These are phyloP conservation scores for Pascua guehoae DNA, from an alignment of 1,284 basidiomycete genomes.

Conservation along the genomic window DNA sequence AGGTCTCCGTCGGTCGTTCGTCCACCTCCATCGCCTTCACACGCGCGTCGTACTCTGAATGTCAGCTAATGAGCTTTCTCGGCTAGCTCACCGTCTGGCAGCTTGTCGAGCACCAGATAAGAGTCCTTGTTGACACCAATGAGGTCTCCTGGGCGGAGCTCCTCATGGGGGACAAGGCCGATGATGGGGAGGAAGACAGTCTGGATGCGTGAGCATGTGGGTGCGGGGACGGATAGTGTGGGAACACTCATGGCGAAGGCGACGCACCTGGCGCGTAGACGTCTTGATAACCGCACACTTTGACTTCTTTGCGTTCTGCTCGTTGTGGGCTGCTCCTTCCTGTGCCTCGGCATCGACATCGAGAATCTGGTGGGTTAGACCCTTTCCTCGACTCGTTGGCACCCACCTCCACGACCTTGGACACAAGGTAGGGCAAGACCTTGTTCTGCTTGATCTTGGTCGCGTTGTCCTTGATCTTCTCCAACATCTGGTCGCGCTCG, in stretches of 20 bases:
- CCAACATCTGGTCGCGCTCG: slow-evolving; percentile 92
- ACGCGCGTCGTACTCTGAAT: slow-evolving; percentile 68
- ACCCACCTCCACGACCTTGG: slow-evolving; percentile 88
- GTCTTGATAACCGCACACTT: slow-evolving; percentile 99
- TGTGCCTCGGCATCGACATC: slow-evolving; percentile 93
- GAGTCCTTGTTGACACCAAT: slow-evolving; percentile 99
- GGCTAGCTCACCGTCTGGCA: slow-evolving; percentile 54
- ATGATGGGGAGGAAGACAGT: slow-evolving; percentile 98
- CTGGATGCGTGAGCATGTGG: slow-evolving; percentile 36
- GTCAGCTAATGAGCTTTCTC: no score
- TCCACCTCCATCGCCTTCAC: slow-evolving; percentile 93
- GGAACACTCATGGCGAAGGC: background rate
- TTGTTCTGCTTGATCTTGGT: slow-evolving; percentile 99
- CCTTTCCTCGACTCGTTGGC: background rate
- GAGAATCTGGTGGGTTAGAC: slow-evolving; percentile 63
- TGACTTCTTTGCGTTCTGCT: slow-evolving; percentile 89
- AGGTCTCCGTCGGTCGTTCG: slow-evolving; percentile 71
- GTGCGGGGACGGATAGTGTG: no score
- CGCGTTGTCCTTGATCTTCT: slow-evolving; percentile 96
- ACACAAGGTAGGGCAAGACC: slow-evolving; percentile 94
- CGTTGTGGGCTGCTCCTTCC: slow-evolving; percentile 87
- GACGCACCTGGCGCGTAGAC: slow-evolving; percentile 72
- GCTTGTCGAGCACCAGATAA: slow-evolving; percentile 91
- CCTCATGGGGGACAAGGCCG: slow-evolving; percentile 87
- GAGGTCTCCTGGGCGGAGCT: slow-evolving; percentile 85